Base-by-base conservation (phyloP, 2,329 filamentous ascomycete species). In the Neonectria sp. region DNA sequence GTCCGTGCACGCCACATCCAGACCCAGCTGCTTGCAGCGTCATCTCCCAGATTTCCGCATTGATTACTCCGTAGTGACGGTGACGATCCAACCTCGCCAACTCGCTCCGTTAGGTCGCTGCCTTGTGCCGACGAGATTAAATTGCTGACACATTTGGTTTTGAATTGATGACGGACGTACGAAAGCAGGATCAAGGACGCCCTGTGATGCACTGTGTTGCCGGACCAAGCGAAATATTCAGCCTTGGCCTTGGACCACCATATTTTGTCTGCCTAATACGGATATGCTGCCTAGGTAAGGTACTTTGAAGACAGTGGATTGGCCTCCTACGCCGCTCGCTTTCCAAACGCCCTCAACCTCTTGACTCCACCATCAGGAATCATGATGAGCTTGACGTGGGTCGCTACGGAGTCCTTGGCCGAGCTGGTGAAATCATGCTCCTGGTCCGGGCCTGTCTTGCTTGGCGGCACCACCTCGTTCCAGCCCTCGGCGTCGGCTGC, bases 341-440 rank as follows among this genome's bases (percentile, higher is more conserved):
- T 81, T 25, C 80, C 80, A 75, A 80, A 80, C 40, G 76, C 79
- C 60, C 94, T 89, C 71, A 98, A 88, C 71, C 95, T 86, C 89
- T 97, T 97, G 3, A 98, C 93, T 27, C 95, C 95, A 37, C 95
- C 95, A 80, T 98, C 95, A 0, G 95, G 95, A 73, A 97, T 94
- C 79, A 98, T 96, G 37, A 94, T 93, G 79, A 98, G 85, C 87
- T 97, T 98, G 25, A 95, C 90, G 82, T 96, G 95, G 13, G 92
- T 94, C 76, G 94, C 93, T 3, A 85, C 82, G 77, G 85, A 86
- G 43, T 89, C 89, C 72, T 86, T 83, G 21, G 89, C 83, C 64
- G 85, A 75, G 60, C 84, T 87, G 35, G 81, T 83, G 77, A 92
- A 93, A 69, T 88, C 86, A 78, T 94, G 92, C 82, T 95, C 92